Percentiles rank a stretch among this genome's conserved stretches.
These are phyloP conservation scores for Cutaneotrichosporon mucoides DNA, from an alignment of 1,284 basidiomycete genomes.

Conservation along the genomic window DNA sequence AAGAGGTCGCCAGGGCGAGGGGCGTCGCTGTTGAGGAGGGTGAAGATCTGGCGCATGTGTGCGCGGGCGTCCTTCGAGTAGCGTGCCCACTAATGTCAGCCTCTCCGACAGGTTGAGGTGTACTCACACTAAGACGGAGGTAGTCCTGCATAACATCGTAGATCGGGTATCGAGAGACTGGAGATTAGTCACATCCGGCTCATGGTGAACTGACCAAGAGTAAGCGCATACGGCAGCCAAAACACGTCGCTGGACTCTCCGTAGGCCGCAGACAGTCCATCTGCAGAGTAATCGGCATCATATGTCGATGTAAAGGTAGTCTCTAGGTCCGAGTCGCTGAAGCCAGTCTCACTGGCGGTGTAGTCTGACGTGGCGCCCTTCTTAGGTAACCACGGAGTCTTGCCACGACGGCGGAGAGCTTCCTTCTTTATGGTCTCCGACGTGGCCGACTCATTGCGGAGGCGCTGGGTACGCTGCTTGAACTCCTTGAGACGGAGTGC, in stretches of 20 bases:
- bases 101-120: too few species aligned
- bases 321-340: constrained; percentile 60
- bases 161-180: constrained; percentile 84
- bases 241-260: constrained; percentile 69
- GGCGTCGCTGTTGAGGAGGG: constrained; percentile 59
- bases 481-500: constrained; percentile 49
- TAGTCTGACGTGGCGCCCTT: constrained; percentile 10
- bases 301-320: constrained; percentile 16
- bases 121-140: constrained; percentile 60
- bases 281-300: constrained; percentile 14
- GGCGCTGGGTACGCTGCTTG: constrained; percentile 20
- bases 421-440: constrained; percentile 13
- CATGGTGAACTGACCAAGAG: constrained; percentile 42
- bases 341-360: constrained; percentile 66
- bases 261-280: constrained; percentile 22
- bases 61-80: constrained; percentile 73
- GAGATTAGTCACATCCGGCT: not conserved
- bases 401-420: constrained; percentile 7
- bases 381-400: constrained; percentile 11
- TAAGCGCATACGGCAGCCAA: constrained; percentile 86
- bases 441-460: constrained; percentile 17
- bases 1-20: constrained; percentile 71
- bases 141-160: constrained; percentile 92
- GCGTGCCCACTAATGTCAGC: constrained; percentile 67
- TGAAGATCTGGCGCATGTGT: constrained; percentile 47